Evolutionary conservation across 495 filamentous ascomycete species (phyloP).

Genomic region (Bryoglossum gracile): DNA sequence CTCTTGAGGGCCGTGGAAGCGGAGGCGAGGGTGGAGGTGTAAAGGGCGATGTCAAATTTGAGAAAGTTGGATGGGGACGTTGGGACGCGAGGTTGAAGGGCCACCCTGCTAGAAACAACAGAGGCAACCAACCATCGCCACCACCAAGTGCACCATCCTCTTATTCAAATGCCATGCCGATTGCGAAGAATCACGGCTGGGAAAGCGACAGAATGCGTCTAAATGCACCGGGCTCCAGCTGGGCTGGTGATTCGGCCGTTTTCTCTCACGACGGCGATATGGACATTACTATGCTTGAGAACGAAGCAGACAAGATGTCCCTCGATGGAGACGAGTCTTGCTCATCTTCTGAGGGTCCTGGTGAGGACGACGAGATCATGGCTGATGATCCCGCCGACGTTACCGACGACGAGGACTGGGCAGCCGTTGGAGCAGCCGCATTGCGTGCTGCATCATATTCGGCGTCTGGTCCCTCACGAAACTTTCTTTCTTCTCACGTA

Average conservation of each 20-base stretch:
- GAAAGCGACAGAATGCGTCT: constrained; percentile 40
- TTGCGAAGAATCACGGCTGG: constrained; percentile 46
- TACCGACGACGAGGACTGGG: constrained; percentile 99
- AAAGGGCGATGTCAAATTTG: constrained; percentile 73
- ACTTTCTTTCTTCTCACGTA: constrained; percentile 33
- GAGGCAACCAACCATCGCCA: constrained; percentile 37
- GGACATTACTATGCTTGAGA: constrained; percentile 65
- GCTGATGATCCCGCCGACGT: constrained; percentile 65
- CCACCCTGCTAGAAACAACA: constrained; percentile 47
- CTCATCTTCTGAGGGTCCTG: constrained; percentile 66
- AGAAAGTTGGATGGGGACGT: constrained; percentile 95
- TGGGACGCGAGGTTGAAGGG: constrained; percentile 81
- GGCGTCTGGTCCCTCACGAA: constrained; percentile 26
- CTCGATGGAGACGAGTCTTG: constrained; percentile 67
- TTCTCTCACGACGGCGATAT: constrained; percentile 66
- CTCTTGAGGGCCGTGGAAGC: constrained; percentile 66
- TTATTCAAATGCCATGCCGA: constrained; percentile 57
- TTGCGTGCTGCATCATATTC: constrained; percentile 66
- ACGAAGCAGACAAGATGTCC: constrained; percentile 96
- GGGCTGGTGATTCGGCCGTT: constrained; percentile 59
- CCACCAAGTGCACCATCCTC: constrained; percentile 42
- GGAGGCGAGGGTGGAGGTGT: constrained; percentile 57
- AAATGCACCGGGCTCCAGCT: constrained; percentile 50
- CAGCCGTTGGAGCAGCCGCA: constrained; percentile 77
- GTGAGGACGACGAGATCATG: constrained; percentile 59